These are phyloP conservation scores for Aspergillus homomorphus DNA, from an alignment of 495 filamentous ascomycete species.

Conservation along the genomic window DNA sequence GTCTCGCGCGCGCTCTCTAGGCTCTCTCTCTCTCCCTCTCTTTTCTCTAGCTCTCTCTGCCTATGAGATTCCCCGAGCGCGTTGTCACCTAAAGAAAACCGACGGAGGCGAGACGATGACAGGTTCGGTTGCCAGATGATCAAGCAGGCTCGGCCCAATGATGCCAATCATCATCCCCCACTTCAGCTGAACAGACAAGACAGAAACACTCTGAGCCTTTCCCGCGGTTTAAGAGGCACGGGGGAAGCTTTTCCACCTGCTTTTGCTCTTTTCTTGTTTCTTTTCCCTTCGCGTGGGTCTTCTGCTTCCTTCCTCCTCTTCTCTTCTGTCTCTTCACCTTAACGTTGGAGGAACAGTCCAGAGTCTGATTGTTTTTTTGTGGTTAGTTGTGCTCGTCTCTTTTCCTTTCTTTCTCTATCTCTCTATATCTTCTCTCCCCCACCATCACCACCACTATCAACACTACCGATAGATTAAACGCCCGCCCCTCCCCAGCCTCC, in stretches of 20 bases:
- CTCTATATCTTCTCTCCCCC: neutral
- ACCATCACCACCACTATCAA: neutral
- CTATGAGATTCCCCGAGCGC: too few species aligned
- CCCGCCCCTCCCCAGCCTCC: neutral
- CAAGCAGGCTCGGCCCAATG: constrained; percentile 8
- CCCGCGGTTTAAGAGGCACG: constrained; percentile 12
- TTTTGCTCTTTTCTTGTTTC: neutral
- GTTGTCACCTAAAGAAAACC: too few species aligned
- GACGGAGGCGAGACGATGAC: neutral
- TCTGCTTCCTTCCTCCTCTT: constrained; percentile 8
- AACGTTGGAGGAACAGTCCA: too few species aligned
- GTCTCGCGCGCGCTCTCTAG: too few species aligned
- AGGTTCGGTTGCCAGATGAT: constrained; percentile 3
- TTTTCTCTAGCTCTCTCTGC: neutral
- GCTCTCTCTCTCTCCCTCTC: too few species aligned
- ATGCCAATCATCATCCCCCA: constrained; percentile 10
- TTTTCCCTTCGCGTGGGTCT: neutral
- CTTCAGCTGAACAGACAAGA: constrained; percentile 14
- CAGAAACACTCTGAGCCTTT: too few species aligned
- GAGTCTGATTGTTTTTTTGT: neutral
- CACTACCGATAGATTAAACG: neutral
- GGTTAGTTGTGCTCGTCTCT: neutral
- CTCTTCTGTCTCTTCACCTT: constrained; percentile 9
- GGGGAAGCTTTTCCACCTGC: neutral
- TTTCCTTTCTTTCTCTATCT: constrained; percentile 11